Conservation (phyloP, 1,139 yeast genomes). For the Yamadazyma diddensiae region DNA sequence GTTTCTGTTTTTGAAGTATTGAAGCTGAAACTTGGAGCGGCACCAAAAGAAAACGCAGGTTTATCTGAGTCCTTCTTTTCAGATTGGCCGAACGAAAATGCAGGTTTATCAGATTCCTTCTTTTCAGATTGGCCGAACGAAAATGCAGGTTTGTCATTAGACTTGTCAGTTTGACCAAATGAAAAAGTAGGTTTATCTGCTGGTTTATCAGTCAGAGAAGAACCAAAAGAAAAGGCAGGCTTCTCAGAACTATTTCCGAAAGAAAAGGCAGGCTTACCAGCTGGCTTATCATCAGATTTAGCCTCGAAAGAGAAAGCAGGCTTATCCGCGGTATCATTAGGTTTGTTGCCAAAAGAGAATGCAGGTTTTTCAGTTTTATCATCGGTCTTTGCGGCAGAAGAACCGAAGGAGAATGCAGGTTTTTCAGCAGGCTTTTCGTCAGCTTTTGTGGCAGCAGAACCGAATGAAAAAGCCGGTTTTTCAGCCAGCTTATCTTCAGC, state of each 20-base stretch:
- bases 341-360: conserved; percentile 15
- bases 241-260: conserved; percentile 14
- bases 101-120: conserved; percentile 16
- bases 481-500: conserved; percentile 8
- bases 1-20: conserved; percentile 1
- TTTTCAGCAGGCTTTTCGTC: conserved; percentile 4
- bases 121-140: conserved; percentile 11
- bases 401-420: conserved; percentile 15
- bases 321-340: conserved; percentile 6
- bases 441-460: conserved; percentile 3
- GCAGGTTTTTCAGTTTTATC: conserved; percentile 12
- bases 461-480: conserved; percentile 17
- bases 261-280: conserved; percentile 18
- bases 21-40: conserved; percentile 18
- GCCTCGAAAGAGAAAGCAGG: conserved; percentile 19
- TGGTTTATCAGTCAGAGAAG: conserved; percentile 4
- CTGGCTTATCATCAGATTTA: conserved; percentile 6
- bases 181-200: conserved; percentile 14
- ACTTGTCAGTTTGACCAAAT: conserved; percentile 10
- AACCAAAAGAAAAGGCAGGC: conserved; percentile 16
- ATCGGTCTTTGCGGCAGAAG: conserved; percentile 7
- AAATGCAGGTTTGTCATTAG: conserved; percentile 5
- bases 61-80: conserved; percentile 10
- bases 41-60: conserved; percentile 19
- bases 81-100: conserved; percentile 20